A percentile compares a stretch with the other conserved stretches of the same genome.
Evolutionary conservation across 2,329 filamentous ascomycete genomes (phyloP).

Genomic region (Fusarium sororula): DNA sequence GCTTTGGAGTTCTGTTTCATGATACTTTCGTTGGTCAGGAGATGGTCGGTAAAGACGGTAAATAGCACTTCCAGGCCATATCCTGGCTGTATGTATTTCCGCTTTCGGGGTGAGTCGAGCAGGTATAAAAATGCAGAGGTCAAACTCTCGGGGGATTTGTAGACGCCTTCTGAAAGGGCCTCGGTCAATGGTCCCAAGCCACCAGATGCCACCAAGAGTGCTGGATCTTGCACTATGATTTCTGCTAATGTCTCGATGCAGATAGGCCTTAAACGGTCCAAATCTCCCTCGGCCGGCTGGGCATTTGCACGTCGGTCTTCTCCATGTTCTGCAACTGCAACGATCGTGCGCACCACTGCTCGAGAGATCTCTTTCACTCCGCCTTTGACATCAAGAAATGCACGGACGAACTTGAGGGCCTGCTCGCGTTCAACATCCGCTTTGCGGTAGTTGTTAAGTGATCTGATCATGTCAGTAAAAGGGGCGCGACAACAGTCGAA

Average conservation of each 20-base stretch:
- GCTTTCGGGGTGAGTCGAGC: constrained; percentile 81
- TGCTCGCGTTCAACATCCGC: constrained; percentile 98
- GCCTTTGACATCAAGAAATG: constrained; percentile 94
- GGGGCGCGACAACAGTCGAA: no score
- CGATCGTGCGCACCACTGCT: constrained; percentile 86
- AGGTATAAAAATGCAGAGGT: constrained; percentile 89
- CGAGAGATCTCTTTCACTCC: constrained; percentile 88
- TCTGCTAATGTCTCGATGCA: constrained; percentile 93
- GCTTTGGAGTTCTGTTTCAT: constrained; percentile 90
- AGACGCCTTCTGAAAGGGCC: constrained; percentile 87
- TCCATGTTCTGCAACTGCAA: constrained; percentile 86
- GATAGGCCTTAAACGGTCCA: constrained; percentile 88
- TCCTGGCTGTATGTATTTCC: constrained; percentile 85
- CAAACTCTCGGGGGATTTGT: constrained; percentile 91
- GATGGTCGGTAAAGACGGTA: constrained; percentile 89
- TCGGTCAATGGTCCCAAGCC: constrained; percentile 91
- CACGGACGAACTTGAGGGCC: constrained; percentile 93
- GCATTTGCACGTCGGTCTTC: constrained; percentile 90
- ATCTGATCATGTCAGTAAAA: constrained; percentile 55
- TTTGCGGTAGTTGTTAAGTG: constrained; percentile 93
- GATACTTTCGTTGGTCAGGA: constrained; percentile 65
- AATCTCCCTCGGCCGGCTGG: constrained; percentile 69
- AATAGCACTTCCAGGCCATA: constrained; percentile 91
- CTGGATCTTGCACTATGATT: constrained; percentile 86
- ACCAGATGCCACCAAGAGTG: constrained; percentile 81